phyloP scores from a whole-genome alignment of 345 rosid species.

The Combretum micranthum region DNA sequence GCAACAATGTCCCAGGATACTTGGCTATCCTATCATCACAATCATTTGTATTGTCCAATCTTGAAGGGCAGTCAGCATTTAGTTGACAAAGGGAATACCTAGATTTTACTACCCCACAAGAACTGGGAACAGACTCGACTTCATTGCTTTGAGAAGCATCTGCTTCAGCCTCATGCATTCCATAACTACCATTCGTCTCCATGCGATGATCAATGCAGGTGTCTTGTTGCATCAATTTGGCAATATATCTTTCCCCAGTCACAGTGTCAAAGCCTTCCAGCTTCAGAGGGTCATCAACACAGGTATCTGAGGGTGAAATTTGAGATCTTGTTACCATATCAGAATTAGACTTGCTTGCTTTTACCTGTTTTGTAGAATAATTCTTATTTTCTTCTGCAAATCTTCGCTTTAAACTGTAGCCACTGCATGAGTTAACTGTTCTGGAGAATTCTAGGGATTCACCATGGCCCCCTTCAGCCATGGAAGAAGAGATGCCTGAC shows the following conservation, averaged over 20 bases:
- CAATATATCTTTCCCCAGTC: not conserved
- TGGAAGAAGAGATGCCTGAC: not conserved
- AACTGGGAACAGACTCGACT: not conserved
- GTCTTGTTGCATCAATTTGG: slow-evolving; percentile 1
- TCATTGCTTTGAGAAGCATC: slow-evolving; percentile 2
- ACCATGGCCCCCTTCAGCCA: not conserved
- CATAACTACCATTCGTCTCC: not conserved
- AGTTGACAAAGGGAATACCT: too few species aligned
- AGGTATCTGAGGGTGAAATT: not conserved
- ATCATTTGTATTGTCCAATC: too few species aligned
- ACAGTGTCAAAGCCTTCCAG: not conserved
- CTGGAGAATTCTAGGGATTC: not conserved
- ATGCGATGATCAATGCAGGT: not conserved
- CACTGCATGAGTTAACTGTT: not conserved
- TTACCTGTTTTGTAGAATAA: too few species aligned
- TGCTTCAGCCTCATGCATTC: not conserved
- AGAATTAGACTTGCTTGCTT: too few species aligned
- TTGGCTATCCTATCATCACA: too few species aligned
- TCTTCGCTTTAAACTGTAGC: too few species aligned
- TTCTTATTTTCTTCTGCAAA: too few species aligned
- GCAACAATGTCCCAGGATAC: too few species aligned
- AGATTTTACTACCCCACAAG: too few species aligned
- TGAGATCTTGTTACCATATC: not conserved
- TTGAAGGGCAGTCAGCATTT: too few species aligned
- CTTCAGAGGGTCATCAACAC: slow-evolving; percentile 1